phyloP scores from a whole-genome alignment of 352 stramenopile species.

The Phytopythium litorale region DNA sequence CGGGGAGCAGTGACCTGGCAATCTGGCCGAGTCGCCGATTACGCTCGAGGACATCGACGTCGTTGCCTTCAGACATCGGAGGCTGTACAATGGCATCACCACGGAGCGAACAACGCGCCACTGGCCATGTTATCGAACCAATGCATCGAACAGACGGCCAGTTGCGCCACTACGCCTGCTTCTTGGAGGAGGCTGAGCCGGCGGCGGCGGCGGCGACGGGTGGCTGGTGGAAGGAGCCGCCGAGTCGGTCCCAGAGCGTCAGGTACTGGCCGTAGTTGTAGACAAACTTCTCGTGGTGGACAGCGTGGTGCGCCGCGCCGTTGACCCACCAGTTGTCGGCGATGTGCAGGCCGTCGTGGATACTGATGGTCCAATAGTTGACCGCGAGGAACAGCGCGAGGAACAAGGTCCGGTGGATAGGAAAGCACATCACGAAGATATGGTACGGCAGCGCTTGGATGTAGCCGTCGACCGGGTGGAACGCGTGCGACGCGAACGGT shows the following conservation, averaged over 20 bases:
- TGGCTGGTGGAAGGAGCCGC: conserved; percentile 59
- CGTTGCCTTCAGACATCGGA: too few relatives aligned
- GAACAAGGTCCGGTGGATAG: conserved; percentile 55
- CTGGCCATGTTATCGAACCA: too few relatives aligned
- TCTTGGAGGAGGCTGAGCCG: conserved; percentile 3
- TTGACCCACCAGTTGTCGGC: conserved; percentile 62
- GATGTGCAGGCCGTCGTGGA: conserved; percentile 62
- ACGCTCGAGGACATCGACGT: too few relatives aligned
- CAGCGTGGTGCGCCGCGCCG: conserved; percentile 52
- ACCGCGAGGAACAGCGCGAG: conserved; percentile 54
- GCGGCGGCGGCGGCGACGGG: conserved; percentile 12
- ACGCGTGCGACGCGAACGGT: conserved; percentile 68
- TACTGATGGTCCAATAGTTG: conserved; percentile 82
- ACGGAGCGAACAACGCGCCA: too few relatives aligned
- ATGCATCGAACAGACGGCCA: background rate
- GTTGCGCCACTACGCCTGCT: background rate
- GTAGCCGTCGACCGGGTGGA: conserved; percentile 71
- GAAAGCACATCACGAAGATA: conserved; percentile 63
- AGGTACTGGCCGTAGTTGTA: conserved; percentile 80
- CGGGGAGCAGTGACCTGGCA: too few relatives aligned
- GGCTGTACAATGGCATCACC: background rate
- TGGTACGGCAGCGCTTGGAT: conserved; percentile 67
- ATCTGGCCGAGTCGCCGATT: too few relatives aligned
- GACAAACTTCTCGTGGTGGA: conserved; percentile 65
- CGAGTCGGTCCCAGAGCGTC: conserved; percentile 69